Percentiles rank a stretch among this genome's conserved stretches.
These are phyloP conservation scores for Pichia manshurica DNA, from an alignment of 805 yeast species.

Conservation along the genomic window DNA sequence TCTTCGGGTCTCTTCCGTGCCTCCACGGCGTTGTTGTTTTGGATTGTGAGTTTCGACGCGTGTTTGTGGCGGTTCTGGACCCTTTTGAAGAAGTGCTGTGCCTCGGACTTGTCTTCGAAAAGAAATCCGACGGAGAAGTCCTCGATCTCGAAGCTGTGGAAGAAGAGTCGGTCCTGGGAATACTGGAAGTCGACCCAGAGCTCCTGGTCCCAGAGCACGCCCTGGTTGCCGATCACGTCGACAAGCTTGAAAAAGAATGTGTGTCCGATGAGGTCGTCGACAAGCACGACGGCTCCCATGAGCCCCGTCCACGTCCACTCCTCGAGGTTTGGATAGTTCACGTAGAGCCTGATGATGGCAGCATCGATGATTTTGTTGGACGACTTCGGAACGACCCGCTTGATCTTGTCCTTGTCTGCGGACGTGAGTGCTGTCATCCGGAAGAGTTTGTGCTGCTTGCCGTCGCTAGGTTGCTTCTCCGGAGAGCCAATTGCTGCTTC, in stretches of 20 bases:
- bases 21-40: slow-evolving; percentile 84
- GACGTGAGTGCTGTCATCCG: slow-evolving; percentile 34
- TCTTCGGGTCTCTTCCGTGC: slow-evolving; percentile 47
- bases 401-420: slow-evolving; percentile 82
- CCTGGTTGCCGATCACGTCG: slow-evolving; percentile 74
- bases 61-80: slow-evolving; percentile 71
- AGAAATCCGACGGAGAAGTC: slow-evolving; percentile 81
- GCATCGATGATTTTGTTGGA: slow-evolving; percentile 86
- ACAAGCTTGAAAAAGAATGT: slow-evolving; percentile 87
- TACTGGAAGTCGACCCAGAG: slow-evolving; percentile 81
- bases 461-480: neutral
- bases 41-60: slow-evolving; percentile 79
- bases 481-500: no score
- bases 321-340: slow-evolving; percentile 79
- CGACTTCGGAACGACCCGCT: slow-evolving; percentile 82
- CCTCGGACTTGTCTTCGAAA: slow-evolving; percentile 86
- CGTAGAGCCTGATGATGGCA: slow-evolving; percentile 81
- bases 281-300: slow-evolving; percentile 79
- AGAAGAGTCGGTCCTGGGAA: slow-evolving; percentile 89
- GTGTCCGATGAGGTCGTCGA: slow-evolving; percentile 91
- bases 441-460: neutral
- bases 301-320: slow-evolving; percentile 87
- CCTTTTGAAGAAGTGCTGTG: slow-evolving; percentile 75
- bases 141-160: slow-evolving; percentile 91
- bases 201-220: slow-evolving; percentile 97